Base-by-base conservation (phyloP, 2,329 filamentous ascomycete species). In the Endoconidiophora polonica region DNA sequence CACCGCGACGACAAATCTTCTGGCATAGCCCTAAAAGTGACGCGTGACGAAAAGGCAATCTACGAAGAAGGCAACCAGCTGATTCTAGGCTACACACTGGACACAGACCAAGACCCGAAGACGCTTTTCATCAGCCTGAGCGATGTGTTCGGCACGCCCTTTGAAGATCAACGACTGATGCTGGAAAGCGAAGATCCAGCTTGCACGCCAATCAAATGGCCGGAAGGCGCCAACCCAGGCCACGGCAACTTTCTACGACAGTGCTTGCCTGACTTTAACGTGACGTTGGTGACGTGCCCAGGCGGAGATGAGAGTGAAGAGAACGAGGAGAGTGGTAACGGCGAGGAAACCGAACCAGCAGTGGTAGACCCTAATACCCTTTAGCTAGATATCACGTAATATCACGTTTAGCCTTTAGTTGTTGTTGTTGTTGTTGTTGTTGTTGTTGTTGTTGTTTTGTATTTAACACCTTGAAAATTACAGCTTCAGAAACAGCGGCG, bases 1-100 rank as follows among this genome's bases (percentile, higher is more conserved):
- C 44, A 52, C 22, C 57, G 56, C 33, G 65, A 68, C 59, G 58
- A 63, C 41, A 49, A 54, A 26, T 65, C 63, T 4, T 65, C 65
- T 47, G 66, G 66, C 46, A 61, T 59, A 53, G 59, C 65, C 18
- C 57, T 68, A 52, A 68, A 68, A 56, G 56, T 67, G 46, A 65
- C 65, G 5, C 47, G 53, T 20, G 53, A 57, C 1, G 46, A 59
- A 22, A 59, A 66, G 52, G 64, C 65, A 29, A 59, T 68, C 36
- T 66, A 58, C 59, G 62, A 59, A 2, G 63, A 62, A 54, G 59
- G 60, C 18, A 58, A 65, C 24, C 63, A 68, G 60, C 63, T 62
- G 55, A 59, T 62, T 52, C 66, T 63, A 44, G 64, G 65, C 29
- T 66, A 65, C 55, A 66, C 55, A 56, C 60, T 68, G 22, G 60